These are phyloP conservation scores for Chlorociboria aeruginascens DNA, from an alignment of 495 filamentous ascomycete genomes.

Conservation along the genomic window DNA sequence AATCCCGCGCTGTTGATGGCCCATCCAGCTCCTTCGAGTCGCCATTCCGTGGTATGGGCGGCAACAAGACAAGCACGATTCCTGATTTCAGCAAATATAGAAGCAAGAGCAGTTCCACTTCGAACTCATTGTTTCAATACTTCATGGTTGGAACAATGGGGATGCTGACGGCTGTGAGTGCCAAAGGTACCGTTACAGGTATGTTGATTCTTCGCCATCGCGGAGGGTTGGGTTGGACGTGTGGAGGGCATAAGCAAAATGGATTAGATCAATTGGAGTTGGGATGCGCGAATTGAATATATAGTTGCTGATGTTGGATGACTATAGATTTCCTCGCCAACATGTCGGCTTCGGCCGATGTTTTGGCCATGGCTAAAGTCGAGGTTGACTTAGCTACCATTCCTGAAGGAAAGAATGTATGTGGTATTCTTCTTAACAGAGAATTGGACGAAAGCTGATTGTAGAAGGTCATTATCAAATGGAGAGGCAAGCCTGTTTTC, in stretches of 20 bases:
- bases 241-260: not conserved
- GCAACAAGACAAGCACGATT: constrained; percentile 49
- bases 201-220: constrained; percentile 22
- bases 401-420: constrained; percentile 98
- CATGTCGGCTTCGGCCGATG: constrained; percentile 98
- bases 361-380: constrained; percentile 98
- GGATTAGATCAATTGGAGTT: constrained; percentile 2
- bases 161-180: constrained; percentile 77
- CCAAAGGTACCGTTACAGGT: constrained; percentile 97
- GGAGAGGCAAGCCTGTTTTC: constrained; percentile 99
- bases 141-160: constrained; percentile 65
- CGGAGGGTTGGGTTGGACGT: not conserved
- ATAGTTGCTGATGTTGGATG: constrained; percentile 11
- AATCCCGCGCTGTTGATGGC: constrained; percentile 12
- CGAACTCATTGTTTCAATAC: constrained; percentile 85
- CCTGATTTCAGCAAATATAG: constrained; percentile 86
- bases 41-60: constrained; percentile 33
- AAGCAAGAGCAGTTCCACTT: constrained; percentile 46
- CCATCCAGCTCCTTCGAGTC: constrained; percentile 47
- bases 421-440: constrained; percentile 18
- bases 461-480: constrained; percentile 92
- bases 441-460: not conserved
- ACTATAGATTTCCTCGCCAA: constrained; percentile 84
- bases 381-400: constrained; percentile 87
- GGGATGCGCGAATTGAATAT: constrained; percentile 1